A percentile compares a stretch with the other conserved stretches of the same genome.
Evolutionary conservation across 2,329 filamentous ascomycete genomes (phyloP).

Genomic region (Mollisia scopiformis): DNA sequence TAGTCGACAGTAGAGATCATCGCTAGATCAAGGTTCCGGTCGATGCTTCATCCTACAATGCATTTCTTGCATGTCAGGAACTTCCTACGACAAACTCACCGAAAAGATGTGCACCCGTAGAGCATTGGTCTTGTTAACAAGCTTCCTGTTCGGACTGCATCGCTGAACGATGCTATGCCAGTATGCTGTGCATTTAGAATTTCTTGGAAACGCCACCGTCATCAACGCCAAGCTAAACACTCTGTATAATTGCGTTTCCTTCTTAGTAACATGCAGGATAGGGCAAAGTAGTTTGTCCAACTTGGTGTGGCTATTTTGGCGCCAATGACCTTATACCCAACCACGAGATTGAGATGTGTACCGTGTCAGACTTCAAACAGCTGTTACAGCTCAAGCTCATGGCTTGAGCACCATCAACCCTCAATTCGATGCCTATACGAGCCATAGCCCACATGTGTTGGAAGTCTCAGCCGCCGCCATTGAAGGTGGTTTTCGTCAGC

Average conservation of each 20-base stretch:
- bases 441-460: conserved; percentile 28
- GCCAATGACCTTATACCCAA: conserved; percentile 14
- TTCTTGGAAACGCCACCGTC: conserved; percentile 32
- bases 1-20: conserved; percentile 14
- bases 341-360: conserved; percentile 19
- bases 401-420: conserved; percentile 12
- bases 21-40: conserved; percentile 34
- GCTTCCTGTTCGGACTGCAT: too few species aligned
- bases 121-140: conserved; percentile 43
- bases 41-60: conserved; percentile 32
- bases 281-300: conserved; percentile 21
- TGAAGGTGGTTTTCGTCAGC: conserved; percentile 43
- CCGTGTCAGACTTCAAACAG: conserved; percentile 14
- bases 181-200: conserved; percentile 41
- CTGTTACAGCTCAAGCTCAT: not conserved
- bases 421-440: conserved; percentile 17
- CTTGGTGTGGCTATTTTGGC: conserved; percentile 19
- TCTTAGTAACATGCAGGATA: conserved; percentile 37
- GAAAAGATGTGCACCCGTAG: conserved; percentile 38
- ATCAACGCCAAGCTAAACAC: conserved; percentile 33
- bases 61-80: conserved; percentile 42
- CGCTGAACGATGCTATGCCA: too few species aligned
- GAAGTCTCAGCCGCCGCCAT: conserved; percentile 39
- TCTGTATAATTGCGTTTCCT: conserved; percentile 35
- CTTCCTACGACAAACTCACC: conserved; percentile 48